These are phyloP conservation scores for Hygrophila difformis DNA, from an alignment of 257 asterid species.

Conservation along the genomic window DNA sequence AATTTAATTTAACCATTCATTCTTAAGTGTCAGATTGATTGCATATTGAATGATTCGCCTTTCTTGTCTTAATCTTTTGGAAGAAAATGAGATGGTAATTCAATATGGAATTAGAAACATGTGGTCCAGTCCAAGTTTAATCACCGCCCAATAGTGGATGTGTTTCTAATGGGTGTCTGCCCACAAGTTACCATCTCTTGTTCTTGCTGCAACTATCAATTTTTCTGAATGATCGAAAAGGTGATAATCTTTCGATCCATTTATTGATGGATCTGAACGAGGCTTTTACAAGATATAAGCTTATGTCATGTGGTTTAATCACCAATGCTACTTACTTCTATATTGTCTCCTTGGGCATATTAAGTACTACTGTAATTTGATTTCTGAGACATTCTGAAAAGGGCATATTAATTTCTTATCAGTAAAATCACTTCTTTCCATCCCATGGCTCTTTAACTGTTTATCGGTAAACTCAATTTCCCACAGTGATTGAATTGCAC, in stretches of 20 bases:
- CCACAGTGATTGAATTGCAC: constrained; percentile 16
- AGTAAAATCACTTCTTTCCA: constrained; percentile 11
- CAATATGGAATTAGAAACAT: too few species aligned
- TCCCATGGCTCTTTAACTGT: background rate
- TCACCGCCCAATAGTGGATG: too few species aligned
- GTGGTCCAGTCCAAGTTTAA: too few species aligned
- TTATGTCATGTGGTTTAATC: constrained; percentile 3
- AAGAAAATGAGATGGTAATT: too few species aligned
- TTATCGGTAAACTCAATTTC: background rate
- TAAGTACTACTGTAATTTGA: too few species aligned
- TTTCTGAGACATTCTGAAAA: background rate
- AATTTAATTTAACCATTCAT: too few species aligned
- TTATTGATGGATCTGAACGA: background rate
- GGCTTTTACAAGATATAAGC: constrained; percentile 9
- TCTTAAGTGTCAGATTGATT: too few species aligned
- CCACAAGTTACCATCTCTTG: too few species aligned
- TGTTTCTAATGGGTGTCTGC: too few species aligned
- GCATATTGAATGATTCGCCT: too few species aligned
- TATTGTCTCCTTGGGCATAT: background rate
- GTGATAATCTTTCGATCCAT: constrained; percentile 4
- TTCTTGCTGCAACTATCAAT: too few species aligned
- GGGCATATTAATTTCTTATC: constrained; percentile 10
- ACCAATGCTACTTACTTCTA: background rate
- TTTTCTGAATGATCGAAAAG: background rate
- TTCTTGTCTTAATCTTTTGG: too few species aligned